Conservation (phyloP, 495 filamentous ascomycete genomes). For the Podospora didyma region DNA sequence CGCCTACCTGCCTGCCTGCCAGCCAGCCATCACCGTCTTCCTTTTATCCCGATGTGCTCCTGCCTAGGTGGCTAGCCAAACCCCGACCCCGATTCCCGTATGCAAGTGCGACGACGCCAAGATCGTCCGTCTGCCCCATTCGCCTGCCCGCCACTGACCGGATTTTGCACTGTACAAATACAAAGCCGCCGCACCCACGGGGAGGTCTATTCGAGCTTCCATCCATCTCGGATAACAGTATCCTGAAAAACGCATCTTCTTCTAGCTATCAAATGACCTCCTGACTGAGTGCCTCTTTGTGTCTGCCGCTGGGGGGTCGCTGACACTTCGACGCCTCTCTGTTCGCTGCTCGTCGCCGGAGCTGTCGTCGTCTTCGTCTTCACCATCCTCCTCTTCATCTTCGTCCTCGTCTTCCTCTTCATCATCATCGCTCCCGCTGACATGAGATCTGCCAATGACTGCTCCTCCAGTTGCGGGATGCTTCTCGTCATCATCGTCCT, state of each 20-base stretch:
- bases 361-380: constrained; percentile 22
- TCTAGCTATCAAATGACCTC: constrained; percentile 9
- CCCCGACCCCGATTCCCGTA: too few relatives aligned
- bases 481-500: constrained; percentile 9
- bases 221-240: neutral
- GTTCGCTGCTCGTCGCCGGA: constrained; percentile 46
- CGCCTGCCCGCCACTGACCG: too few relatives aligned
- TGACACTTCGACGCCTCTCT: constrained; percentile 50
- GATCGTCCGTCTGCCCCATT: too few relatives aligned
- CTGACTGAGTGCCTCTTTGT: constrained; percentile 22
- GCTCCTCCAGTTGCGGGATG: neutral
- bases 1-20: neutral
- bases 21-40: neutral
- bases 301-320: constrained; percentile 40
- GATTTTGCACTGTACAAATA: too few relatives aligned
- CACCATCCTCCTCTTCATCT: constrained; percentile 12
- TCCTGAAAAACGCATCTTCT: neutral
- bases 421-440: neutral
- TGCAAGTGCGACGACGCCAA: too few relatives aligned
- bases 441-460: neutral
- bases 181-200: too few relatives aligned
- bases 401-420: constrained; percentile 6
- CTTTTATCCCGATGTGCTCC: neutral
- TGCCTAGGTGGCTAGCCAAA: neutral
- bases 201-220: too few relatives aligned